A percentile compares a stretch with the other conserved stretches of the same genome.
These are phyloP conservation scores for Tuber aestivum DNA, from an alignment of 495 filamentous ascomycete genomes.

Conservation along the genomic window DNA sequence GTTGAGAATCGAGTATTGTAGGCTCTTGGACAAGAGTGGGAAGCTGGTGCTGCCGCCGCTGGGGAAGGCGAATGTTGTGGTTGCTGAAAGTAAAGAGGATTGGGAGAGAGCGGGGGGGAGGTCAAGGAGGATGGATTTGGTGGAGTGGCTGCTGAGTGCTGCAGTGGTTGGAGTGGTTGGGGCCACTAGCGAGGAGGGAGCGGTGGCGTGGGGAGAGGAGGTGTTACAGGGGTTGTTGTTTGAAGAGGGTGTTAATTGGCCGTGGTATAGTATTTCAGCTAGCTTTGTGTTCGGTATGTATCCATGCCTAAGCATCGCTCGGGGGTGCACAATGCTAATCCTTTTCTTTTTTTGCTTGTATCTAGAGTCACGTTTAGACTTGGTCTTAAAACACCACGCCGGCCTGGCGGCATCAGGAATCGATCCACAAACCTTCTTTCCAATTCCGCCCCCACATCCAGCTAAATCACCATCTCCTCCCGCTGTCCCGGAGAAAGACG, in stretches of 20 bases:
- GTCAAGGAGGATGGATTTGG: constrained; percentile 21
- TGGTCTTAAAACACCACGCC: constrained; percentile 31
- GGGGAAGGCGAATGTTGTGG: constrained; percentile 25
- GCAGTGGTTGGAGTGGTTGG: neutral
- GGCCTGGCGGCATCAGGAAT: constrained; percentile 25
- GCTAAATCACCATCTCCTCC: constrained; percentile 10
- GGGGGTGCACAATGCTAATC: neutral
- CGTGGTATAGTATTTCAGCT: constrained; percentile 29
- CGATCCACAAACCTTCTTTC: constrained; percentile 31
- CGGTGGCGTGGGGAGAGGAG: constrained; percentile 26
- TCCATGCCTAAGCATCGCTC: neutral
- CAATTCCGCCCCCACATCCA: constrained; percentile 17
- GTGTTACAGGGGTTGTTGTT: constrained; percentile 33
- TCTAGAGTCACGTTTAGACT: constrained; percentile 26
- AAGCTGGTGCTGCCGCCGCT: constrained; percentile 25
- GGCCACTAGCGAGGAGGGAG: constrained; percentile 1
- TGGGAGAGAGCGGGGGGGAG: constrained; percentile 16
- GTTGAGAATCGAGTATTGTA: constrained; percentile 25
- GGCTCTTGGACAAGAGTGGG: constrained; percentile 23
- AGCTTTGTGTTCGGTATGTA: constrained; percentile 28
- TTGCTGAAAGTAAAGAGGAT: constrained; percentile 21
- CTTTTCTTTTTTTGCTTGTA: neutral
- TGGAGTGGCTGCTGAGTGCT: constrained; percentile 23
- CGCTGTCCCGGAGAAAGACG: neutral
- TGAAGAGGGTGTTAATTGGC: constrained; percentile 30